phyloP scores from a whole-genome alignment of 2,329 filamentous ascomycete genomes.

The Periconia macrospinosa region DNA sequence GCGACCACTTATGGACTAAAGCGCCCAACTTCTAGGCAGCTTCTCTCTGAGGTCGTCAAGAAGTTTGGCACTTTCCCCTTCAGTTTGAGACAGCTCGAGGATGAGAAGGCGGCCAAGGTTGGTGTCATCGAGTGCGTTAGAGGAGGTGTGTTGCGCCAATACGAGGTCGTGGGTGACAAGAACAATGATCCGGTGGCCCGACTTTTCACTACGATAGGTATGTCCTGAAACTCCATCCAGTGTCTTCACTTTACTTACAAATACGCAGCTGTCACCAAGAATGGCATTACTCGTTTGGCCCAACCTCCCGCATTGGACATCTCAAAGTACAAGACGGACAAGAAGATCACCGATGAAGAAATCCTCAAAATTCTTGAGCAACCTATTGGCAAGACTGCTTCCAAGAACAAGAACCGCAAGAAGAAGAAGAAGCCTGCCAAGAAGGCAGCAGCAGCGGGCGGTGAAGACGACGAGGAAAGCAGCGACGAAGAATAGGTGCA shows the following conservation, averaged over 20 bases:
- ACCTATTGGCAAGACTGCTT: slow-evolving; percentile 67
- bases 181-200: slow-evolving; percentile 83
- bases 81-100: slow-evolving; percentile 93
- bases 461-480: slow-evolving; percentile 46
- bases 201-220: slow-evolving; percentile 90
- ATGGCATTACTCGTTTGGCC: slow-evolving; percentile 85
- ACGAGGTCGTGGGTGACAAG: slow-evolving; percentile 94
- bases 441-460: slow-evolving; percentile 59
- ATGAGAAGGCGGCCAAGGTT: slow-evolving; percentile 93
- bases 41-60: slow-evolving; percentile 92
- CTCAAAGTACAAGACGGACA: slow-evolving; percentile 86
- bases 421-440: slow-evolving; percentile 75
- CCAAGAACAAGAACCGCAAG: slow-evolving; percentile 80
- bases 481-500: slow-evolving; percentile 42
- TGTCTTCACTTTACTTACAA: slow-evolving; percentile 13
- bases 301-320: slow-evolving; percentile 75
- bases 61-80: slow-evolving; percentile 98
- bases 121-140: slow-evolving; percentile 96
- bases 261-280: slow-evolving; percentile 86
- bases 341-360: slow-evolving; percentile 97
- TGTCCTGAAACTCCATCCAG: slow-evolving; percentile 45
- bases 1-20: slow-evolving; percentile 90
- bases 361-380: slow-evolving; percentile 91
- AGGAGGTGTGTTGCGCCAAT: slow-evolving; percentile 88
- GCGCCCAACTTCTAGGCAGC: slow-evolving; percentile 88